Evolutionary conservation across 2,329 filamentous ascomycete genomes (phyloP).

Genomic region (Colletotrichum euphorbiae): DNA sequence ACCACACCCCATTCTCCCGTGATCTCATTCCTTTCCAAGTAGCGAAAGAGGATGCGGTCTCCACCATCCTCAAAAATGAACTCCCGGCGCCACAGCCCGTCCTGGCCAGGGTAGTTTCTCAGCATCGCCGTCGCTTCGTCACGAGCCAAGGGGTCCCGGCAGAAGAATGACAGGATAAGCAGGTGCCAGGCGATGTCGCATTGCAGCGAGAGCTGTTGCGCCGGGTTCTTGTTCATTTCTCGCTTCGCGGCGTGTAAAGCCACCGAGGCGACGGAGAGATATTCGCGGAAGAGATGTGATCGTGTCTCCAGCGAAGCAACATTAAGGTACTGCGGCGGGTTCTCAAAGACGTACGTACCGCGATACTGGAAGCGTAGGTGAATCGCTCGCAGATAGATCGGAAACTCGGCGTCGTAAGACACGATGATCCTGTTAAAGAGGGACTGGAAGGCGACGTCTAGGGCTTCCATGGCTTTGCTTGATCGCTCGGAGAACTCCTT

Average conservation of each 20-base stretch:
- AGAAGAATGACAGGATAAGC: conserved; percentile 44
- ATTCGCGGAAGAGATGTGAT: conserved; percentile 49
- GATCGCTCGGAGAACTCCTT: conserved; percentile 38
- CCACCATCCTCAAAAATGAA: conserved; percentile 51
- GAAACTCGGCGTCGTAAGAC: conserved; percentile 43
- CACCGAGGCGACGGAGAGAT: conserved; percentile 47
- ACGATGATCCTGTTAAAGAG: conserved; percentile 48
- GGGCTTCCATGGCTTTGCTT: conserved; percentile 23
- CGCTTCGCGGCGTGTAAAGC: conserved; percentile 41
- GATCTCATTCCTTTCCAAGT: conserved; percentile 42
- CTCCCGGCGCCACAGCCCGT: conserved; percentile 50
- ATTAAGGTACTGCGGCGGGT: conserved; percentile 45
- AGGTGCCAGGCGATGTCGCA: conserved; percentile 45
- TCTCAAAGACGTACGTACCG: conserved; percentile 45
- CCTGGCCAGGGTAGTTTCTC: conserved; percentile 49
- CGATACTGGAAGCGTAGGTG: conserved; percentile 49
- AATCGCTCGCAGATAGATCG: conserved; percentile 47
- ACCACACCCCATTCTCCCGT: conserved; percentile 51
- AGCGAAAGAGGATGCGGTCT: conserved; percentile 48
- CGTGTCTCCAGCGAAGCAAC: conserved; percentile 40
- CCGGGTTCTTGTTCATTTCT: conserved; percentile 40
- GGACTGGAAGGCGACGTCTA: conserved; percentile 48
- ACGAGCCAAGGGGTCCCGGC: conserved; percentile 48
- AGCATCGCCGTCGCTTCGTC: conserved; percentile 48
- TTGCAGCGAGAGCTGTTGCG: conserved; percentile 46